Evolutionary conservation across 305 asterid genomes (phyloP).

Genomic region (Fraxinus ornus): DNA sequence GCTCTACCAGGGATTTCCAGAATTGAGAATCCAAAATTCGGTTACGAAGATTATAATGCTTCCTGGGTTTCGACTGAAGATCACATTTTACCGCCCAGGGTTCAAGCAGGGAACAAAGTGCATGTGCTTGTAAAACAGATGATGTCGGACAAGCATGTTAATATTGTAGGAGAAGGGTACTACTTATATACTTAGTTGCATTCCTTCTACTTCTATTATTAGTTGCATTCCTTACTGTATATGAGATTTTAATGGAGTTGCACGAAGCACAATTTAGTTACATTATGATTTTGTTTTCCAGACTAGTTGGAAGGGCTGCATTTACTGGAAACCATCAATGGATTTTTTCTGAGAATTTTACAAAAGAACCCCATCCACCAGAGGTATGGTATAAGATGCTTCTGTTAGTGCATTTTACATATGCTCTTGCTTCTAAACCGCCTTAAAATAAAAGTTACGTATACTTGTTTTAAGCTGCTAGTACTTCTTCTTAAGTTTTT

Average conservation of each 20-base stretch:
- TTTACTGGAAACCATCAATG: slow-evolving; percentile 68
- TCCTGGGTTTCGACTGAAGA: slow-evolving; percentile 35
- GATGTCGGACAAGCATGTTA: slow-evolving; percentile 64
- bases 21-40: slow-evolving; percentile 26
- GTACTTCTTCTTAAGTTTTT: slow-evolving; percentile 6
- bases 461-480: background rate
- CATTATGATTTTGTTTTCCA: slow-evolving; percentile 30
- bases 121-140: slow-evolving; percentile 55
- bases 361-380: slow-evolving; percentile 44
- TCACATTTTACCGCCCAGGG: slow-evolving; percentile 28
- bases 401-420: background rate
- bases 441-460: background rate
- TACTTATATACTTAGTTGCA: slow-evolving; percentile 2
- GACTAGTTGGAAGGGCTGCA: slow-evolving; percentile 70
- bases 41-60: slow-evolving; percentile 35
- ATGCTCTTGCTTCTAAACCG: background rate
- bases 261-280: background rate
- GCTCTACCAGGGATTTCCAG: slow-evolving; percentile 29
- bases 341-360: slow-evolving; percentile 47
- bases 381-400: slow-evolving; percentile 48
- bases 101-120: slow-evolving; percentile 41
- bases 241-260: background rate
- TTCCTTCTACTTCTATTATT: slow-evolving; percentile 4
- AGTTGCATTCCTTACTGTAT: background rate
- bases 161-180: slow-evolving; percentile 70